A percentile compares a stretch with the other conserved stretches of the same genome.
Conservation (phyloP, 73 alveolate species). For the Uronychia setigera region DNA sequence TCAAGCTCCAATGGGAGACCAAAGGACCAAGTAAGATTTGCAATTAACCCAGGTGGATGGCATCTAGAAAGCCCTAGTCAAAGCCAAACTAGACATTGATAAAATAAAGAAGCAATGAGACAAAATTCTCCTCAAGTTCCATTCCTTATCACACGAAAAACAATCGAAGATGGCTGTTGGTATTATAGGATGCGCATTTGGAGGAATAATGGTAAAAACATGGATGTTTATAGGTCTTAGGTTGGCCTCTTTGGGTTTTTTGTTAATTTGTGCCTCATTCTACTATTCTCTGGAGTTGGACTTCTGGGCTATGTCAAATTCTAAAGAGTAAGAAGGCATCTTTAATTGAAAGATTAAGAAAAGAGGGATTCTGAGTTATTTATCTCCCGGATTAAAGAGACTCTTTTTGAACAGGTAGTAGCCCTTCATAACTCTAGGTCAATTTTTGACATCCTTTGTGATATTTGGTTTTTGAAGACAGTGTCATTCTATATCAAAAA, state of each 20-base stretch:
- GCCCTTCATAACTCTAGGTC: neutral
- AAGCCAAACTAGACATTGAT: too few species aligned
- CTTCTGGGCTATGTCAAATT: neutral
- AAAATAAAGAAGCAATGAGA: too few species aligned
- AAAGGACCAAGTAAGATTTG: too few species aligned
- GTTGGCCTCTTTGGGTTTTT: neutral
- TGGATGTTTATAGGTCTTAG: neutral
- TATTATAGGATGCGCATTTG: too few species aligned
- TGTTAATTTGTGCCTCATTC: neutral
- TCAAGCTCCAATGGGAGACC: too few species aligned
- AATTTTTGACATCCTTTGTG: constrained; percentile 25
- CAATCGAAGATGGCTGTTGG: too few species aligned
- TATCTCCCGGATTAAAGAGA: neutral
- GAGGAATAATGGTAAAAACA: too few species aligned
- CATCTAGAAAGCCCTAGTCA: too few species aligned
- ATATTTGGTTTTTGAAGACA: constrained; percentile 15
- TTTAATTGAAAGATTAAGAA: neutral
- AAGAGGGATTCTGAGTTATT: neutral
- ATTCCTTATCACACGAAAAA: too few species aligned
- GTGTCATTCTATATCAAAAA: neutral
- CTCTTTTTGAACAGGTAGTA: neutral
- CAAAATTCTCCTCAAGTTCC: too few species aligned
- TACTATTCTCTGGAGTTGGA: neutral
- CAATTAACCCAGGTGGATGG: too few species aligned
- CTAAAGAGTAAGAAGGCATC: neutral